Percentiles rank a stretch among this genome's conserved stretches.
Conservation (phyloP, 169 alveolate genomes). For the Cryptosporidium ryanae region DNA sequence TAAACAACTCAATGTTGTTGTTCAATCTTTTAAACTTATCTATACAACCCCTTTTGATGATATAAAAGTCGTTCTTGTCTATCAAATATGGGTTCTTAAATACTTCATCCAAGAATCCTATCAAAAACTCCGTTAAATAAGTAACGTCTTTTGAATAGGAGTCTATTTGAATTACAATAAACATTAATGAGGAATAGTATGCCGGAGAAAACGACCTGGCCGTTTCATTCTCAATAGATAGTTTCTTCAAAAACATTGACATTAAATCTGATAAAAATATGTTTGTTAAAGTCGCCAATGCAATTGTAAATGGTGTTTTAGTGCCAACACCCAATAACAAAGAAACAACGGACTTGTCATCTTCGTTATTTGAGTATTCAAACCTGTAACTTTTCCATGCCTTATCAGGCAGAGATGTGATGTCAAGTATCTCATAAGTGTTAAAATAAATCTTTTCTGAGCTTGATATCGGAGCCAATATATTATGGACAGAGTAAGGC, state of each 20-base stretch:
- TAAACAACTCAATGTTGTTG: slow-evolving; percentile 30
- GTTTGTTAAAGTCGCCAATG: background rate
- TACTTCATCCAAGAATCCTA: slow-evolving; percentile 10
- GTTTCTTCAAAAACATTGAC: slow-evolving; percentile 11
- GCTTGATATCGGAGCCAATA: slow-evolving; percentile 24
- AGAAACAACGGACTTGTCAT: slow-evolving; percentile 28
- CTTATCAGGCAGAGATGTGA: slow-evolving; percentile 24
- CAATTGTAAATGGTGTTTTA: slow-evolving; percentile 51
- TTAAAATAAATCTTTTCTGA: slow-evolving; percentile 33
- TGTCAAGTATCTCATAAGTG: slow-evolving; percentile 25
- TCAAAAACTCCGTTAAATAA: slow-evolving; percentile 20
- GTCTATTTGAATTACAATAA: slow-evolving; percentile 24
- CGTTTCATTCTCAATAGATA: slow-evolving; percentile 10
- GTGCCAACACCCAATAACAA: slow-evolving; percentile 24
- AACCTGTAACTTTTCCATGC: slow-evolving; percentile 43
- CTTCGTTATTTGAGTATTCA: slow-evolving; percentile 35
- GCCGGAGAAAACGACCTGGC: slow-evolving; percentile 18
- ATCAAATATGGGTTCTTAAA: slow-evolving; percentile 30
- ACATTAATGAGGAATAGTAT: slow-evolving; percentile 26
- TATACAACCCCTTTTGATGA: slow-evolving; percentile 26
- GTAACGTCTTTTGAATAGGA: slow-evolving; percentile 40
- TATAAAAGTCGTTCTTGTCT: slow-evolving; percentile 29
- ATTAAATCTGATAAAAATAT: slow-evolving; percentile 27
- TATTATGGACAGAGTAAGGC: slow-evolving; percentile 5
- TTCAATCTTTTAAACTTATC: slow-evolving; percentile 20